Conservation (phyloP, 176 grass and related monocot species). For the Zoysia pacifica region DNA sequence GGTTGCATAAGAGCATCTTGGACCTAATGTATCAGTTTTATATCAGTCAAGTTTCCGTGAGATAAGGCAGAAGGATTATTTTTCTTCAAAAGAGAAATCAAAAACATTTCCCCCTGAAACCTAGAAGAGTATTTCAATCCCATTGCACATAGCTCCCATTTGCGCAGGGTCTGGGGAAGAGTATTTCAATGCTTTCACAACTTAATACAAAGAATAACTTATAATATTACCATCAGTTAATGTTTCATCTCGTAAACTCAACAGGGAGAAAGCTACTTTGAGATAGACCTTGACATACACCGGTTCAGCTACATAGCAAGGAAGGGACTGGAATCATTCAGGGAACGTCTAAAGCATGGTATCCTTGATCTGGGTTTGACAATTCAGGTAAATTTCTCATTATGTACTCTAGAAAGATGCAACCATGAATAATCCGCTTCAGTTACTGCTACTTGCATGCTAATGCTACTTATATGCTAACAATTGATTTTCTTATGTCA, state of each 20-base stretch:
- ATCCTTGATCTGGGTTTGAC: constrained; percentile 94
- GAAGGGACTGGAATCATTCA: constrained; percentile 91
- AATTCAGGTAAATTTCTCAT: constrained; percentile 63
- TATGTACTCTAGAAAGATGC: background rate
- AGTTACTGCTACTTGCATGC: constrained; percentile 15
- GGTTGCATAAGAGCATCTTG: background rate
- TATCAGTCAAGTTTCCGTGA: background rate
- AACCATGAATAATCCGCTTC: background rate
- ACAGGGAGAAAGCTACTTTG: constrained; percentile 93
- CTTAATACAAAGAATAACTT: background rate
- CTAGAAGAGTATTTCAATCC: background rate
- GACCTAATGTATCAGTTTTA: background rate
- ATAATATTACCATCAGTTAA: background rate
- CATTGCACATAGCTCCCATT: too few species aligned
- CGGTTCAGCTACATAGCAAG: constrained; percentile 98
- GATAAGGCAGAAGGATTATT: background rate
- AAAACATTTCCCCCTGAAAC: background rate
- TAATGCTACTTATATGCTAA: constrained; percentile 14
- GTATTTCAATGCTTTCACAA: background rate
- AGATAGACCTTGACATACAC: constrained; percentile 95
- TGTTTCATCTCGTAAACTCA: constrained; percentile 22
- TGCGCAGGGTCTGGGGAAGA: background rate
- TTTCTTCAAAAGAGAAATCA: background rate
- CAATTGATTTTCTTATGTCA: background rate
- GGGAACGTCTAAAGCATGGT: constrained; percentile 76